Evolutionary conservation across 2,329 filamentous ascomycete genomes (phyloP).

Genomic region (Bipolaris zeicola): DNA sequence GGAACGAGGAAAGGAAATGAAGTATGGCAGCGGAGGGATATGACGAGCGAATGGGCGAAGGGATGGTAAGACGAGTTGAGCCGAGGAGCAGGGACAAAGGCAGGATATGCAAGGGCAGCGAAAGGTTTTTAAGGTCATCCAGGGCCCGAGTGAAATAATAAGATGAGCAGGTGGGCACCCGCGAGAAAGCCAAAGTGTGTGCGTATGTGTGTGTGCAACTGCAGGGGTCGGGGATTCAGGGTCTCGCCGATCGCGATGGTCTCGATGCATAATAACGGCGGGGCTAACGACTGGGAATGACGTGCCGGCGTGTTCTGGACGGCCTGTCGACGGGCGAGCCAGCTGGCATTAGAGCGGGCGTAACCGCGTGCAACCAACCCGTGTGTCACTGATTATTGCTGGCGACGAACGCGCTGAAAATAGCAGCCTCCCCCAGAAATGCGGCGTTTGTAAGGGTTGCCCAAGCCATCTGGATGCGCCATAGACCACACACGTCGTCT

Average conservation of each 20-base stretch:
- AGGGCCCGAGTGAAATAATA: slow-evolving; percentile 17
- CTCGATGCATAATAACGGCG: slow-evolving; percentile 32
- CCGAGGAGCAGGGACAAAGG: slow-evolving; percentile 6
- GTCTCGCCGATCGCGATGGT: slow-evolving; percentile 31
- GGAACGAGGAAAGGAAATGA: neutral
- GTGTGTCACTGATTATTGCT: slow-evolving; percentile 7
- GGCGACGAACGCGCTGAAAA: slow-evolving; percentile 11
- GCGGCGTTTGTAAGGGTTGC: slow-evolving; percentile 1
- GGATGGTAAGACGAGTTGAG: slow-evolving; percentile 6
- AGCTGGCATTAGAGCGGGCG: slow-evolving; percentile 14
- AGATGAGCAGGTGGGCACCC: slow-evolving; percentile 28
- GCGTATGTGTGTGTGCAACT: slow-evolving; percentile 1
- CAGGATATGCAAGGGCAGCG: slow-evolving; percentile 15
- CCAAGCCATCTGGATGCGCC: slow-evolving; percentile 1
- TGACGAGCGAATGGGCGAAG: neutral
- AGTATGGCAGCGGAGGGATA: slow-evolving; percentile 1
- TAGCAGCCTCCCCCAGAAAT: slow-evolving; percentile 11
- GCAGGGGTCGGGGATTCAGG: slow-evolving; percentile 19
- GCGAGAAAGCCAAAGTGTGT: neutral
- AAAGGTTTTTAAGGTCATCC: slow-evolving; percentile 23
- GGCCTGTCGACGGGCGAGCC: slow-evolving; percentile 16
- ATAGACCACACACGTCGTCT: neutral
- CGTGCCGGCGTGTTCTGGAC: slow-evolving; percentile 27
- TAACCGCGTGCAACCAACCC: slow-evolving; percentile 13
- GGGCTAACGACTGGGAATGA: slow-evolving; percentile 29